Evolutionary conservation across 78 protist genomes (phyloP).

Genomic region (Monosiga brevicollis): DNA sequence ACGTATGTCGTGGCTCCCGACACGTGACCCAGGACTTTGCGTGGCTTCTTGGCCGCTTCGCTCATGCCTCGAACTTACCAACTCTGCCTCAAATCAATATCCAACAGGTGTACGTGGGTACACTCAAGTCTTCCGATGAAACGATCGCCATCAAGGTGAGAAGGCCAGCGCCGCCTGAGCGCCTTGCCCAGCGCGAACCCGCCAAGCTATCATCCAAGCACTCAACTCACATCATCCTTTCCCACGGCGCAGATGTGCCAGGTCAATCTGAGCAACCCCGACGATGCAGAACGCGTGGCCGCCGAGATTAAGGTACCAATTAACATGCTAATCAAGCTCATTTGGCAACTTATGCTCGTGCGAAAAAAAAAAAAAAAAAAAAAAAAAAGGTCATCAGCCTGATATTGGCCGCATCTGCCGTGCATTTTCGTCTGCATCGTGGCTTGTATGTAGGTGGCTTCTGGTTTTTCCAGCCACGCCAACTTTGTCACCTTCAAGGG

Average conservation of each 20-base stretch:
- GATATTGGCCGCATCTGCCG: neutral
- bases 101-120: too few relatives aligned
- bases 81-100: too few relatives aligned
- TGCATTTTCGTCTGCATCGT: neutral
- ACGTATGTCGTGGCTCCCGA: too few relatives aligned
- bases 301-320: neutral
- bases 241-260: neutral
- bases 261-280: neutral
- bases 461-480: neutral
- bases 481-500: too few relatives aligned
- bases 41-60: too few relatives aligned
- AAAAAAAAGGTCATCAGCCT: neutral
- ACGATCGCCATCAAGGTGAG: neutral
- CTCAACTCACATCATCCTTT: neutral
- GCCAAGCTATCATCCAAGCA: neutral
- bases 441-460: neutral
- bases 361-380: neutral
- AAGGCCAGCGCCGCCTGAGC: neutral
- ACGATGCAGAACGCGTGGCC: neutral
- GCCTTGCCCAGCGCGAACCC: neutral
- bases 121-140: too few relatives aligned
- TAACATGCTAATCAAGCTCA: too few relatives aligned
- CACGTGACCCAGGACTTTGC: too few relatives aligned
- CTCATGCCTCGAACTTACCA: too few relatives aligned
- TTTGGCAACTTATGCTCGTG: neutral